Evolutionary conservation across 306 rosid species (phyloP).

Genomic region (Cajanus cajan): DNA sequence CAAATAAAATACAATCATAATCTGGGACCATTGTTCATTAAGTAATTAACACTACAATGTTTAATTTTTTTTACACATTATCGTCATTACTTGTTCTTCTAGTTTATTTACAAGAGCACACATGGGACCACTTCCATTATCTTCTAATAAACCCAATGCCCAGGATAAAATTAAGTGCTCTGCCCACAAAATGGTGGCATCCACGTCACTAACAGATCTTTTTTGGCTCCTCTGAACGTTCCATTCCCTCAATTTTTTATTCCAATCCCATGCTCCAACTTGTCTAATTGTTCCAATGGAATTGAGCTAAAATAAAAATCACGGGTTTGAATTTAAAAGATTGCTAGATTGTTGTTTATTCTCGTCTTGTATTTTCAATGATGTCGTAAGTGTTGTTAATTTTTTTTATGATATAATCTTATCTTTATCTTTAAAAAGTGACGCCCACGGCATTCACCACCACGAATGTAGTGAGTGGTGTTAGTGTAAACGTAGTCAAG

Average conservation of each 20-base stretch:
- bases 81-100: background rate
- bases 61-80: background rate
- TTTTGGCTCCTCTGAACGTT: conserved; percentile 1
- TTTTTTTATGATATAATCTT: conserved; percentile 20
- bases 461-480: conserved; percentile 34
- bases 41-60: background rate
- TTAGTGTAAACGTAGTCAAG: conserved; percentile 40
- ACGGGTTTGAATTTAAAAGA: background rate
- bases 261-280: conserved; percentile 4
- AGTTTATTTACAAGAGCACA: background rate
- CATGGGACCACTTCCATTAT: conserved; percentile 40
- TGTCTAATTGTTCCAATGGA: conserved; percentile 21
- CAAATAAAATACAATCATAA: conserved; percentile 18
- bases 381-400: background rate
- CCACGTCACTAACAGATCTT: conserved; percentile 45
- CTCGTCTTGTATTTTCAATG: conserved; percentile 3
- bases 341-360: background rate
- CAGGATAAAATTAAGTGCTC: conserved; percentile 48
- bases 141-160: conserved; percentile 23
- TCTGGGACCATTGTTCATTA: conserved; percentile 18
- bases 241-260: conserved; percentile 13
- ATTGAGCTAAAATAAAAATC: background rate
- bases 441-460: conserved; percentile 31
- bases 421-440: conserved; percentile 30
- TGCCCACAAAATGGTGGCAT: conserved; percentile 51